Conservation (phyloP, 2,329 filamentous ascomycete species). For the Rutstroemia sp. region DNA sequence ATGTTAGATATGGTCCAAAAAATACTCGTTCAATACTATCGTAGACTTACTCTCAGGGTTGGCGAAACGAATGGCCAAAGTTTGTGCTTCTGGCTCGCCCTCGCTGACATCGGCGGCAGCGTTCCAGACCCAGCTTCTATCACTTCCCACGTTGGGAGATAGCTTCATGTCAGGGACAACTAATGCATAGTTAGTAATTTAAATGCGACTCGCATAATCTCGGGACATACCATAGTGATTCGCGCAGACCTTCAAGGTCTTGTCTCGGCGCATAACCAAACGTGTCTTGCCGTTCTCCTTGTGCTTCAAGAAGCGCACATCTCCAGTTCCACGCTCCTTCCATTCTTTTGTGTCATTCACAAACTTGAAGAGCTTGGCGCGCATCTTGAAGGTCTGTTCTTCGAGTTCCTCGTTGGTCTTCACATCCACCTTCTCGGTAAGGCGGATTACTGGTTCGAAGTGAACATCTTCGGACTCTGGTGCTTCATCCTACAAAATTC, state of each 20-base stretch:
- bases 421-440: constrained; percentile 93
- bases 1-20: constrained; percentile 18
- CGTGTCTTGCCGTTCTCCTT: constrained; percentile 97
- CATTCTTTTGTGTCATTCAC: constrained; percentile 87
- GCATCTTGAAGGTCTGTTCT: constrained; percentile 99
- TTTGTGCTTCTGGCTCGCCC: constrained; percentile 93
- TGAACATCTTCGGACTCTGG: constrained; percentile 89
- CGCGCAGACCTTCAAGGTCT: constrained; percentile 99
- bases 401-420: constrained; percentile 98
- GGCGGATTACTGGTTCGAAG: constrained; percentile 92
- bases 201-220: neutral
- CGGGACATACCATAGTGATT: constrained; percentile 88
- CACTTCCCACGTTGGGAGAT: constrained; percentile 92
- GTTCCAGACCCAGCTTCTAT: constrained; percentile 99
- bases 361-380: constrained; percentile 99
- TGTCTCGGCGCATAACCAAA: constrained; percentile 97
- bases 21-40: neutral
- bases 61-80: constrained; percentile 92
- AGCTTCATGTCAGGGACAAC: constrained; percentile 99
- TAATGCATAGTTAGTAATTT: constrained; percentile 32
- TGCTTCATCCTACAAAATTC: constrained; percentile 51
- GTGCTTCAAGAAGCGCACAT: constrained; percentile 95
- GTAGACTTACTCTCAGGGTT: constrained; percentile 82
- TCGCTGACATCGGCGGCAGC: constrained; percentile 96
- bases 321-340: constrained; percentile 98